phyloP scores from a whole-genome alignment of 208 protist species.

The Trypanosoma platydactyli region DNA sequence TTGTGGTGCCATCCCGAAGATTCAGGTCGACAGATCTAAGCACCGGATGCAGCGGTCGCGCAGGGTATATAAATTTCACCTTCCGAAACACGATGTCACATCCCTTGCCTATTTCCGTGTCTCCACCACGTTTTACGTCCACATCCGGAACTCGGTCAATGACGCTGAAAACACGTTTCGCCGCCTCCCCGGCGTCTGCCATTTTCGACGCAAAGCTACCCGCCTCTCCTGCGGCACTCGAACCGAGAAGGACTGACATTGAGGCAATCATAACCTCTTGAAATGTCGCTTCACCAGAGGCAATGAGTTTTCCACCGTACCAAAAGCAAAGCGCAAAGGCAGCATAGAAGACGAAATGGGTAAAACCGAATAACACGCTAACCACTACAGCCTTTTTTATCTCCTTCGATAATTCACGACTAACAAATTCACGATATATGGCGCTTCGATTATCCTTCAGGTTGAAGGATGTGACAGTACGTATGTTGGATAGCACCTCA shows the following conservation, averaged over 20 bases:
- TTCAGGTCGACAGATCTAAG: constrained; percentile 42
- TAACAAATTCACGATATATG: constrained; percentile 28
- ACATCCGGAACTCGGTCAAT: constrained; percentile 75
- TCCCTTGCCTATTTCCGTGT: constrained; percentile 41
- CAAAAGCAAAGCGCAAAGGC: constrained; percentile 69
- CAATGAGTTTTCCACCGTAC: constrained; percentile 78
- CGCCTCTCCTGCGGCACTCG: constrained; percentile 58
- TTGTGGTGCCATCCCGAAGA: constrained; percentile 43
- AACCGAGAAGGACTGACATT: constrained; percentile 62
- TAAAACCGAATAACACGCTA: constrained; percentile 45
- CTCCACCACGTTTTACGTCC: constrained; percentile 40
- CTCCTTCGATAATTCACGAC: constrained; percentile 23
- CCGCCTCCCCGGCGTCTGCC: constrained; percentile 41
- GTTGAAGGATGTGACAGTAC: constrained; percentile 81
- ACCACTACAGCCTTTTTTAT: constrained; percentile 36
- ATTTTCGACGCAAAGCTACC: constrained; percentile 66
- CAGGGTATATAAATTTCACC: constrained; percentile 67
- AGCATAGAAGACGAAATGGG: constrained; percentile 66
- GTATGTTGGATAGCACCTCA: constrained; percentile 70
- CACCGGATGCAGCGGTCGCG: constrained; percentile 57
- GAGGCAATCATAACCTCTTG: constrained; percentile 46
- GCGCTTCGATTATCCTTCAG: constrained; percentile 41
- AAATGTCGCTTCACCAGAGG: constrained; percentile 60
- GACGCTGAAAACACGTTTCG: constrained; percentile 70
- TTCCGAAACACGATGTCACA: constrained; percentile 49